phyloP scores from a whole-genome alignment of 2,329 filamentous ascomycete species.

The Colletotrichum sp. region DNA sequence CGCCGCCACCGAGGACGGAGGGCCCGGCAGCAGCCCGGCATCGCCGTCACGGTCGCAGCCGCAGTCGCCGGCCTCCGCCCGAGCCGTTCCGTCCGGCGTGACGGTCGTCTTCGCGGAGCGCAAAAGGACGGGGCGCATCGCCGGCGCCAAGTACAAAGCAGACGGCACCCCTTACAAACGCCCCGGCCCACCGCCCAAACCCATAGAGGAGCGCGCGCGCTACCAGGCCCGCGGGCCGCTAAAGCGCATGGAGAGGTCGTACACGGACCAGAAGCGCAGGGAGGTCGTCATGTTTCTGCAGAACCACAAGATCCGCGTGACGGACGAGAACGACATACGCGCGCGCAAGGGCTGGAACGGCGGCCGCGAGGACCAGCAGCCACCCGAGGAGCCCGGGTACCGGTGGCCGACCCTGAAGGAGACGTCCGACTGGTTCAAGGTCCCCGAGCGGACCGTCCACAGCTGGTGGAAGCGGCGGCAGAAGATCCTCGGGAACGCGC shows the following conservation, averaged over 20 bases:
- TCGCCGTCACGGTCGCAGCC: not conserved
- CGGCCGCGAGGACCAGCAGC: not conserved
- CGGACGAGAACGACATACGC: not conserved
- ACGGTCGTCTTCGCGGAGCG: not conserved
- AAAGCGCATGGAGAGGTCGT: not conserved
- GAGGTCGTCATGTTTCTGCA: not conserved
- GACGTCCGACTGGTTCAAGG: slow-evolving; percentile 3
- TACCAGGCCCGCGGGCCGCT: not conserved
- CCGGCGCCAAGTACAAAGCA: not conserved
- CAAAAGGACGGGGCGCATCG: not conserved
- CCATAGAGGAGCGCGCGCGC: not conserved
- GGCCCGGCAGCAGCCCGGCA: not conserved
- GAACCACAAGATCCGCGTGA: not conserved
- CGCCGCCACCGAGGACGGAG: not conserved
- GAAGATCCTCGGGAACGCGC: not conserved
- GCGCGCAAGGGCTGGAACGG: not conserved
- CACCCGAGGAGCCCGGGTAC: not conserved
- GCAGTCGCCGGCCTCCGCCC: not conserved
- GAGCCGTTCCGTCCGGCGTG: not conserved
- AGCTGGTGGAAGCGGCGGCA: not conserved
- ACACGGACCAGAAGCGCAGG: not conserved
- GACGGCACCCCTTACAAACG: not conserved
- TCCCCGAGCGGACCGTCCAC: not conserved
- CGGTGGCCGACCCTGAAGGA: not conserved
- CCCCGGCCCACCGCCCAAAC: not conserved